Base-by-base conservation (phyloP, 306 rosid species). In the Spatholobus suberectus region DNA sequence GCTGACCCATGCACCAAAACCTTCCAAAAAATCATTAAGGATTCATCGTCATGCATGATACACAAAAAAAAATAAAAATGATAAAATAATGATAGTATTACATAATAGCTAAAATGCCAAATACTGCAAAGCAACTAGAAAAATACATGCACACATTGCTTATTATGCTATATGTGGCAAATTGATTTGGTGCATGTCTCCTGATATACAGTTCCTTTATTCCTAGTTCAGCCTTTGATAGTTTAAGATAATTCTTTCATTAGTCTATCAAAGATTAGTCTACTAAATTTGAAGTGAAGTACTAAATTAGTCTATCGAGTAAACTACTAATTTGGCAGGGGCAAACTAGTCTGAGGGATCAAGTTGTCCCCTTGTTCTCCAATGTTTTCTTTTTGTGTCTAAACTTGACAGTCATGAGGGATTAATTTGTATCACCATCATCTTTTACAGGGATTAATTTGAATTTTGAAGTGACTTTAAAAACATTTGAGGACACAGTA, bases 1-100 rank as follows among this genome's bases (percentile, higher is more conserved):
- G 98, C 98, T 20, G 97, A 94, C 55, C 99, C 99, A 84, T 96
- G 99, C 86, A 96, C 98, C 91, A 96, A 87, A 85, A 96, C 99
- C 98, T 94, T 71, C 83, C 49, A 37, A 59, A 17, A 72, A 57
- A 81, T 67, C 21, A 80, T 11, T 7, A 17, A 47, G 29, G 18
- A 57, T 66, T 84, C 73, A 49, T 77, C 59, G 70, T 40, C 79
- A 69, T 44, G 74, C 73, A 63, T 67, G 51, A 77, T 49, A 27
- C 14, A 38, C 72, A 70, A 77, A 80, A 1, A 5, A 46, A 44
- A 52, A 21, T 67, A 29, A 3, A 29, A 29, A 29, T 29, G 3
- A 29, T 29, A 3, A 29, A 17, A 34, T 6, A 52, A 32, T 13
- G 51, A 59, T 34, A 34, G 6, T 38, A 46, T 58, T 12, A 70